Base-by-base conservation (phyloP, 768 basidiomycete species). In the Pilatotrama ljubarskyi region DNA sequence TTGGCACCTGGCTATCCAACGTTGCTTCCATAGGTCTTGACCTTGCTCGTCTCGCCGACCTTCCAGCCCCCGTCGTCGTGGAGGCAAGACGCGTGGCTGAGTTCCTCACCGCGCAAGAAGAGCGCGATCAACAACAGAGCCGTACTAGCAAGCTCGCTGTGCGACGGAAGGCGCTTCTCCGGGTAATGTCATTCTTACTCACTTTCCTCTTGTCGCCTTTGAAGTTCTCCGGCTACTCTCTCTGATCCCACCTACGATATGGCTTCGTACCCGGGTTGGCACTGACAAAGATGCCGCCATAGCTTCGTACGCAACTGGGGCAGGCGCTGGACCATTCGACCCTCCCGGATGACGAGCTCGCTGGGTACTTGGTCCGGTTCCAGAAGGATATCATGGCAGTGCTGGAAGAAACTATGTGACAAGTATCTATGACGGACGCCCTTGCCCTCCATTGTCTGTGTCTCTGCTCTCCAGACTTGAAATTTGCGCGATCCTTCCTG, bases 11-110 rank as follows among this genome's bases (percentile, higher is more conserved):
- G n/a, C n/a, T n/a, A n/a, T n/a, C n/a, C n/a, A n/a, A n/a, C n/a
- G n/a, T n/a, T n/a, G n/a, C n/a, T n/a, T 26, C 42, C n/a, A 40
- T 63, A 95, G 95, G 96, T 2, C 77, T 99, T 11, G 91, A 97
- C 65, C 82, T 98, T 25, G 95, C 95, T 13, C 84, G 84, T 47
- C 80, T 96, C 5, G 95, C 93, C 0, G 93, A 95, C 68, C 77
- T 99, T 0, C 96, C 96, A 0, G 62, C 71, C 0, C 83, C 90
- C 47, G 84, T 96, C 13, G 70, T 95, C 41, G 62, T 67, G 4
- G 86, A 90, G 70, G 87, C 82, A 5, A 81, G 74, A 59, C 76
- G 83, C 55, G 83, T 91, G 0, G 83, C 92, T 2, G 77, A 78
- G 14, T 75, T 73, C 9, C 80, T 97, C 10, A 74, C 80, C 3